Conservation (phyloP, 2,329 filamentous ascomycete genomes). For the Thermoascus crustaceus region DNA sequence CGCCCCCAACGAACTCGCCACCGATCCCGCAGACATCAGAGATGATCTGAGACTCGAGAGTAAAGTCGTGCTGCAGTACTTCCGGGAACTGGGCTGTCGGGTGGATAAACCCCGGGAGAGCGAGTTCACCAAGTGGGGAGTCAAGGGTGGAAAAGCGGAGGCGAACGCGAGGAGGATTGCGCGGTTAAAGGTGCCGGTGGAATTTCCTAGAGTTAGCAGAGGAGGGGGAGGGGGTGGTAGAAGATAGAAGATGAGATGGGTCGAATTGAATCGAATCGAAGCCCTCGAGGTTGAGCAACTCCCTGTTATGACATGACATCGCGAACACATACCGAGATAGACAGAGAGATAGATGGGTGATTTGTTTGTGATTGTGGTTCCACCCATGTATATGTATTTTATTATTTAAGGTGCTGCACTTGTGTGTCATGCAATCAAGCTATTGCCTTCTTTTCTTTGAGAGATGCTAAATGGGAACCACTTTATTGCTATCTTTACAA, state of each 20-base stretch:
- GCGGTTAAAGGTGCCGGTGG: slow-evolving; percentile 65
- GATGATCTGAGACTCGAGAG: slow-evolving; percentile 37
- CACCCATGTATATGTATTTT: too few relatives aligned
- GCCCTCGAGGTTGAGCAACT: too few relatives aligned
- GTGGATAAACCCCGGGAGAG: slow-evolving; percentile 33
- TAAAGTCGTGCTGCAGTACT: slow-evolving; percentile 30
- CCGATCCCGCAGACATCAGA: slow-evolving; percentile 37
- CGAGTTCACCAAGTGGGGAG: slow-evolving; percentile 35
- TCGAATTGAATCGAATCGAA: too few relatives aligned
- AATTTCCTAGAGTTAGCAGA: slow-evolving; percentile 62
- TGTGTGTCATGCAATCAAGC: too few relatives aligned
- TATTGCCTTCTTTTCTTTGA: too few relatives aligned
- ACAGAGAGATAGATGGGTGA: too few relatives aligned
- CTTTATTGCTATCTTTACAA: too few relatives aligned
- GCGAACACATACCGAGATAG: too few relatives aligned
- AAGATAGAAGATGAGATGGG: slow-evolving; percentile 3
- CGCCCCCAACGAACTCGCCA: slow-evolving; percentile 30
- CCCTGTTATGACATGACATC: too few relatives aligned
- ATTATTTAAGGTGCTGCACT: too few relatives aligned
- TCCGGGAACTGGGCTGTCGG: slow-evolving; percentile 40
- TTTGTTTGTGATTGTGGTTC: too few relatives aligned
- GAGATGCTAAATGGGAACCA: too few relatives aligned
- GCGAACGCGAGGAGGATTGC: slow-evolving; percentile 50
- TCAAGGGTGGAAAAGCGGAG: slow-evolving; percentile 54
- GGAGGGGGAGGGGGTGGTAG: slow-evolving; percentile 25